Percentiles rank a stretch among this genome's conserved stretches.
phyloP scores from a whole-genome alignment of 805 yeast species.

The Yamadazyma paraphyllophila region DNA sequence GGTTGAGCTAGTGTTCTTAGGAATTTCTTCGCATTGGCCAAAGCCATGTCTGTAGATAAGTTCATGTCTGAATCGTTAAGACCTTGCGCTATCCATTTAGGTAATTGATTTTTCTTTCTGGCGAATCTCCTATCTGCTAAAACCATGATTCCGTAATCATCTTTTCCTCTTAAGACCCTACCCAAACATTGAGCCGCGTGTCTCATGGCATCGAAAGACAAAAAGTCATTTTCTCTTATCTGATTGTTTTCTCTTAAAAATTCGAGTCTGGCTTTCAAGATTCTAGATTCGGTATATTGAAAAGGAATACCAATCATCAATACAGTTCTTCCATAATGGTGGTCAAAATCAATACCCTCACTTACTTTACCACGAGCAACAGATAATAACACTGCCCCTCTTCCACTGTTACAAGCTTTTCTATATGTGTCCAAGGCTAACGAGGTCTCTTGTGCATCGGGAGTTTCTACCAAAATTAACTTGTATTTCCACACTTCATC shows the following conservation, averaged over 20 bases:
- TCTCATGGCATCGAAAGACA: slow-evolving; percentile 98
- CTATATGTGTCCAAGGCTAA: slow-evolving; percentile 93
- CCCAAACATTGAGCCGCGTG: slow-evolving; percentile 99
- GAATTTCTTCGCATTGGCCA: slow-evolving; percentile 91
- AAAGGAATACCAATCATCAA: slow-evolving; percentile 98
- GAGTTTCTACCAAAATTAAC: slow-evolving; percentile 92
- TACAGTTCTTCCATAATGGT: slow-evolving; percentile 96
- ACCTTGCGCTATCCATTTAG: slow-evolving; percentile 97
- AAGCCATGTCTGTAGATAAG: slow-evolving; percentile 94
- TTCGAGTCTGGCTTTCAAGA: slow-evolving; percentile 90
- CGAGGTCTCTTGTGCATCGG: slow-evolving; percentile 98
- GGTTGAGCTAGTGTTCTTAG: slow-evolving; percentile 94
- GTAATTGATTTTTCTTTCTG: slow-evolving; percentile 80
- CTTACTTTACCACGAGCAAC: slow-evolving; percentile 99
- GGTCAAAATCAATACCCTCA: slow-evolving; percentile 99
- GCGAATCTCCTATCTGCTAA: slow-evolving; percentile 92
- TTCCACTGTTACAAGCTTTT: slow-evolving; percentile 94
- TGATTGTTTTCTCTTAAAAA: slow-evolving; percentile 90
- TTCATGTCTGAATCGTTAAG: slow-evolving; percentile 87
- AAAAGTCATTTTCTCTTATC: slow-evolving; percentile 88
- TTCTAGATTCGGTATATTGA: slow-evolving; percentile 97
- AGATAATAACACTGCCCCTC: slow-evolving; percentile 93
- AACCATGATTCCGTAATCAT: slow-evolving; percentile 98
- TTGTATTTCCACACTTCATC: slow-evolving; percentile 99
- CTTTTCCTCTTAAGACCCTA: slow-evolving; percentile 94